Conservation (phyloP, 2,329 filamentous ascomycete species). For the Fusarium begoniae region DNA sequence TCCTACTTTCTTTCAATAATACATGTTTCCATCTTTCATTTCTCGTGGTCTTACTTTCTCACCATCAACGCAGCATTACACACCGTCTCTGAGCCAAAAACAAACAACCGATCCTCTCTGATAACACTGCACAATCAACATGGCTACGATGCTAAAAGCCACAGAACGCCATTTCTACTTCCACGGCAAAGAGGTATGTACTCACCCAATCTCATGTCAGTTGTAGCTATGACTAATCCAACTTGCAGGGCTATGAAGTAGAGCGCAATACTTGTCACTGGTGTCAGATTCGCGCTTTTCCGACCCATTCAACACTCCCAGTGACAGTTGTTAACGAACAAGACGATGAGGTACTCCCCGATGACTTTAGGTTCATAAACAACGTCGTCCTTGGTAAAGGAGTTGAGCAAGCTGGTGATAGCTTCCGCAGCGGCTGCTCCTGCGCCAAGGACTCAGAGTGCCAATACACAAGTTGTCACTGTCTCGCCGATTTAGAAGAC, state of each 20-base stretch:
- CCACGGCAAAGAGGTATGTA: conserved; percentile 52
- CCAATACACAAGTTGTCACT: conserved; percentile 73
- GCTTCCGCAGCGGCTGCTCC: conserved; percentile 74
- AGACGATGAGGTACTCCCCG: conserved; percentile 65
- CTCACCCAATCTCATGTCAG: background rate
- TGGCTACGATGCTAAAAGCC: conserved; percentile 55
- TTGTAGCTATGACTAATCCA: background rate
- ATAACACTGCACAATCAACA: background rate
- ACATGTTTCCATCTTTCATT: background rate
- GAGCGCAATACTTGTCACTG: conserved; percentile 64
- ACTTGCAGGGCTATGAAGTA: conserved; percentile 46
- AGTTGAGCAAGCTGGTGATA: conserved; percentile 67
- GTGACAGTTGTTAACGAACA: conserved; percentile 72
- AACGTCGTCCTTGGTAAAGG: conserved; percentile 66
- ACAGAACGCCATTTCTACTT: conserved; percentile 60
- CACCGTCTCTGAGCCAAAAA: background rate
- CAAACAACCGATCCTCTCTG: background rate
- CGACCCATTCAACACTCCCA: conserved; percentile 58
- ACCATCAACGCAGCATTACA: background rate
- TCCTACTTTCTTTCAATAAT: background rate
- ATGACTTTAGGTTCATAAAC: conserved; percentile 75
- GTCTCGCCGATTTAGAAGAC: conserved; percentile 70
- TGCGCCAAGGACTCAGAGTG: conserved; percentile 72
- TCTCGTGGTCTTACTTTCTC: background rate
- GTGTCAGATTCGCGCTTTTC: conserved; percentile 68